Evolutionary conservation across 2,329 filamentous ascomycete species (phyloP), one percentile per base, ranked within the genome.

Genomic region (Trichoderma gracile): DNA sequence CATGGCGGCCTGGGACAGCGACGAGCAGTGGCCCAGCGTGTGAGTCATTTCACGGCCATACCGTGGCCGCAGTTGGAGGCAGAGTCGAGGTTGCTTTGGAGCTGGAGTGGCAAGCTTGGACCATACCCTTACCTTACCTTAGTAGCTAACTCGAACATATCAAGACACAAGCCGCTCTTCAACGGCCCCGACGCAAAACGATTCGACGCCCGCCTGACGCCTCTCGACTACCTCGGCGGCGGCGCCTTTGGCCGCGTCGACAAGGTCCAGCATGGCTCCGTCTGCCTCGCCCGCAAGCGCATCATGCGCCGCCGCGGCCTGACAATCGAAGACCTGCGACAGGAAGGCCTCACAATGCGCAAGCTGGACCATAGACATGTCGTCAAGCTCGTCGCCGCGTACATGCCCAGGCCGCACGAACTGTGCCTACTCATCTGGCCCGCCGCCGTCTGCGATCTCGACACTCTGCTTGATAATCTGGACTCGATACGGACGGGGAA

Each of bases 361-460:
- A 77, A 77, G 65, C 73, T 83, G 9, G 76, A 77, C 46, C 81
- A 83, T 67, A 76, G 77, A 52, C 81, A 82, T 68, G 79, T 83
- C 53, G 76, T 82, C 63, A 79, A 77, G 68, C 70, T 82, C 23
- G 76, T 82, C 19, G 80, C 80, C 2, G 79, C 80, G 1, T 83
- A 83, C 67, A 78, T 77, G 46, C 73, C 75, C 6, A 75, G 74
- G 25, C 72, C 70, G 10, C 74, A 76, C 64, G 74, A 80, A 63
- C 69, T 83, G 5, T 82, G 78, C 63, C 71, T 83, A 12, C 73
- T 82, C 46, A 75, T 81, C 33, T 82, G 80, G 76, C 81, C 80
- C 12, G 80, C 77, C 27, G 81, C 80, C 21, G 74, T 79, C 7
- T 82, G 80, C 72, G 81, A 79, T 66, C 69, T 83, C 45, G 73